phyloP scores from a whole-genome alignment of 2,329 filamentous ascomycete genomes.

The Cladosporium cucumerinum region DNA sequence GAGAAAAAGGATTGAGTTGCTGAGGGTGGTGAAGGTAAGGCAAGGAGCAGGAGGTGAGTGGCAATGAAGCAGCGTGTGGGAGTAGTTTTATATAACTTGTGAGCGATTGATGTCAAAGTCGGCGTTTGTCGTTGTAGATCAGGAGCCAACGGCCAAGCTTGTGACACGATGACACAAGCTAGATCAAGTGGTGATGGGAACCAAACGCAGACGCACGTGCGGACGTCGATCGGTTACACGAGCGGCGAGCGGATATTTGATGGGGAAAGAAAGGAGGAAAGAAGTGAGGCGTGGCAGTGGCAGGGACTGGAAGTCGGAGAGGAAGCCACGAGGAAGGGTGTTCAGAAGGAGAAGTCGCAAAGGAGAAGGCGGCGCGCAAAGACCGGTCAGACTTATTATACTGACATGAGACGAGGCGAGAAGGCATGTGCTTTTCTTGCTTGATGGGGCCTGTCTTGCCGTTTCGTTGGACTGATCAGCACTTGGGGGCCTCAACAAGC shows the following conservation, averaged over 20 bases:
- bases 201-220: conserved; percentile 12
- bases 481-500: background rate
- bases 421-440: background rate
- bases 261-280: background rate
- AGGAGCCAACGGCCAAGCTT: background rate
- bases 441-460: background rate
- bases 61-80: background rate
- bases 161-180: background rate
- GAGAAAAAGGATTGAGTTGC: background rate
- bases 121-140: conserved; percentile 3
- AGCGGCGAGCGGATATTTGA: background rate
- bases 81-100: background rate
- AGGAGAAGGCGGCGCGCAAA: background rate
- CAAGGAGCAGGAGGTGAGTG: background rate
- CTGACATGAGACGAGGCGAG: background rate
- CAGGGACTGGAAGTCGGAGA: background rate
- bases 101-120: background rate
- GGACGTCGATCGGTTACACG: background rate
- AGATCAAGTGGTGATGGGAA: conserved; percentile 7
- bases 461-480: conserved; percentile 7
- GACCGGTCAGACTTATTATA: background rate
- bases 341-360: background rate
- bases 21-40: background rate
- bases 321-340: background rate
- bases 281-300: conserved; percentile 7